A percentile compares a stretch with the other conserved stretches of the same genome.
Conservation (phyloP, 768 basidiomycete species). For the Krasilnikovozyma curviuscula region DNA sequence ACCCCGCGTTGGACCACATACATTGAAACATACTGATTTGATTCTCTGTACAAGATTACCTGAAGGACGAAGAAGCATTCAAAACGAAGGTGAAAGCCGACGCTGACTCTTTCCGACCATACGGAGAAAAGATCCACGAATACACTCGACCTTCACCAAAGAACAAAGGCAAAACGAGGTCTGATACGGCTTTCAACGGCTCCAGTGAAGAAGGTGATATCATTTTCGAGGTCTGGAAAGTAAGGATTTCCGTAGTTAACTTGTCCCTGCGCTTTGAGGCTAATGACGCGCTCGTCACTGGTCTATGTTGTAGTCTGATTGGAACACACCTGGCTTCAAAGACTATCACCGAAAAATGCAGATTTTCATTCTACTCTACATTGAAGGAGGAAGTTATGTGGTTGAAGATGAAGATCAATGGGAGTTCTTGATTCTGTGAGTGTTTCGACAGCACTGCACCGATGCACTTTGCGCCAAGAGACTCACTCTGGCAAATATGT, state of each 20-base stretch:
- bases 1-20: not conserved
- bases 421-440: slow-evolving; percentile 79
- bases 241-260: slow-evolving; percentile 27
- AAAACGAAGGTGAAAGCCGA: slow-evolving; percentile 52
- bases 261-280: not conserved
- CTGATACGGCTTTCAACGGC: not conserved
- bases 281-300: not conserved
- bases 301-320: not conserved
- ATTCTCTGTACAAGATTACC: slow-evolving; percentile 37
- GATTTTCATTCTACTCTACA: slow-evolving; percentile 78
- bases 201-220: not conserved
- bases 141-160: slow-evolving; percentile 49
- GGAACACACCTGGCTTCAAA: slow-evolving; percentile 40
- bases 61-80: slow-evolving; percentile 49
- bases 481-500: not conserved
- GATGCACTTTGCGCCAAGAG: not conserved
- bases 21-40: not conserved
- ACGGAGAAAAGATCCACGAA: slow-evolving; percentile 52
- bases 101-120: slow-evolving; percentile 53
- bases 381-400: slow-evolving; percentile 77
- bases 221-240: slow-evolving; percentile 48
- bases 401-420: slow-evolving; percentile 80
- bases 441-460: slow-evolving; percentile 9
- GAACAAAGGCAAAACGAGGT: slow-evolving; percentile 33
- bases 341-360: slow-evolving; percentile 88